Evolutionary conservation across 352 stramenopile species (phyloP).

Genomic region (Phytopythium litorale): DNA sequence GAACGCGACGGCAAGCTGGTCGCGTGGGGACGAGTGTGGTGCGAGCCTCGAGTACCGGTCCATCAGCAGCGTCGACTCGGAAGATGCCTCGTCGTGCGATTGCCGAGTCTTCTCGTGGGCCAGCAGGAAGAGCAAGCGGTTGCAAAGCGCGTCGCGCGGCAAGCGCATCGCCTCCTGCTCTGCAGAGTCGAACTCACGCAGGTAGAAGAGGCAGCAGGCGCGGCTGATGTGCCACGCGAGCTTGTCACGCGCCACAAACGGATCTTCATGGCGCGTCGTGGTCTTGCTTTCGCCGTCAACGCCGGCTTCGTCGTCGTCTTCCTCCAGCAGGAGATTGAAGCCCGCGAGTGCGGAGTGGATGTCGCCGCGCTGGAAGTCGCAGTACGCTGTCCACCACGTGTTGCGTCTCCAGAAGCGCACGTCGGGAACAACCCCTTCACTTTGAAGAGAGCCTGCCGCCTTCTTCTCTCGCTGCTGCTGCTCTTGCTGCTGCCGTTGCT

Average conservation of each 20-base stretch:
- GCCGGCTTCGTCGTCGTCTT: constrained; percentile 4
- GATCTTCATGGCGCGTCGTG: not conserved
- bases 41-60: constrained; percentile 68
- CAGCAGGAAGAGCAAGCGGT: constrained; percentile 50
- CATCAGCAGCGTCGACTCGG: constrained; percentile 43
- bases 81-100: constrained; percentile 42
- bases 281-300: constrained; percentile 4
- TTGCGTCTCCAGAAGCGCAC: constrained; percentile 17
- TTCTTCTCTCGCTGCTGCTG: constrained; percentile 19
- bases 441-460: not conserved
- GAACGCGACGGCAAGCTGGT: constrained; percentile 43
- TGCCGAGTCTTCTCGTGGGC: constrained; percentile 20
- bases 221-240: constrained; percentile 45
- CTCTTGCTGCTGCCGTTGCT: constrained; percentile 9
- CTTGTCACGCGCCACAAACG: constrained; percentile 11
- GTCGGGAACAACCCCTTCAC: not conserved
- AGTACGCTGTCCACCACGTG: constrained; percentile 72
- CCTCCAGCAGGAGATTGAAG: constrained; percentile 50
- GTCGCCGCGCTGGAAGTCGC: constrained; percentile 54
- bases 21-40: constrained; percentile 13
- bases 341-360: constrained; percentile 34
- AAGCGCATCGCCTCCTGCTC: constrained; percentile 45
- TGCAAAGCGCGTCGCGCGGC: constrained; percentile 39
- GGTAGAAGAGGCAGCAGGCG: constrained; percentile 52
- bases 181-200: constrained; percentile 40